Percentiles rank a stretch among this genome's conserved stretches.
phyloP scores from a whole-genome alignment of 768 basidiomycete species.

The Pulveroboletus frians region DNA sequence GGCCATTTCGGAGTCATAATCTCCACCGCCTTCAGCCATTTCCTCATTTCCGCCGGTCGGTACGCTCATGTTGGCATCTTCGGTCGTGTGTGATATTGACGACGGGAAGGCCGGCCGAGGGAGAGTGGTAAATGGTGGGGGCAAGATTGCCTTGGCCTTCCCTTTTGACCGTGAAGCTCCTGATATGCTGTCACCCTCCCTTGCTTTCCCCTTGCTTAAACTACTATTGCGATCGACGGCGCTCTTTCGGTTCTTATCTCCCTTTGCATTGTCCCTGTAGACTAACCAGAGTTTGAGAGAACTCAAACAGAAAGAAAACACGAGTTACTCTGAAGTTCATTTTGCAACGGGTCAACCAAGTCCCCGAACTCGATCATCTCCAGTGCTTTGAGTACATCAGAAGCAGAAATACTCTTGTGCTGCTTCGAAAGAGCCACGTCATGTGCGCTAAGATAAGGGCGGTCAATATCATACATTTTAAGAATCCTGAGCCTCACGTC shows the following conservation, averaged over 20 bases:
- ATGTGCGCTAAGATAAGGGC: slow-evolving; percentile 55
- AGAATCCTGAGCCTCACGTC: slow-evolving; percentile 33
- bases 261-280: slow-evolving; percentile 60
- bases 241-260: slow-evolving; percentile 45
- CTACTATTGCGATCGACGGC: slow-evolving; percentile 23
- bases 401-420: slow-evolving; percentile 84
- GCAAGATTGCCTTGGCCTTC: slow-evolving; percentile 29
- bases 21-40: slow-evolving; percentile 31
- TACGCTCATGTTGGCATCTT: slow-evolving; percentile 21
- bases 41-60: slow-evolving; percentile 26
- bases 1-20: slow-evolving; percentile 22
- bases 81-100: slow-evolving; percentile 24
- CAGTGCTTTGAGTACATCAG: slow-evolving; percentile 84
- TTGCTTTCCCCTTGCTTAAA: slow-evolving; percentile 27
- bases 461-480: slow-evolving; percentile 4
- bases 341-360: slow-evolving; percentile 55
- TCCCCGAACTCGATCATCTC: slow-evolving; percentile 76
- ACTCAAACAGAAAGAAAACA: not conserved
- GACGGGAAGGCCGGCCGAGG: slow-evolving; percentile 26
- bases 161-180: slow-evolving; percentile 24
- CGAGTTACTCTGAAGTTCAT: slow-evolving; percentile 55
- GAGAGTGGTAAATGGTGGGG: slow-evolving; percentile 27
- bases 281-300: slow-evolving; percentile 35
- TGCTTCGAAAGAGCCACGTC: slow-evolving; percentile 81
- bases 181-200: slow-evolving; percentile 31